Percentiles rank a stretch among this genome's conserved stretches.
Evolutionary conservation across 768 basidiomycete genomes (phyloP).

Genomic region (Mycena amicta): DNA sequence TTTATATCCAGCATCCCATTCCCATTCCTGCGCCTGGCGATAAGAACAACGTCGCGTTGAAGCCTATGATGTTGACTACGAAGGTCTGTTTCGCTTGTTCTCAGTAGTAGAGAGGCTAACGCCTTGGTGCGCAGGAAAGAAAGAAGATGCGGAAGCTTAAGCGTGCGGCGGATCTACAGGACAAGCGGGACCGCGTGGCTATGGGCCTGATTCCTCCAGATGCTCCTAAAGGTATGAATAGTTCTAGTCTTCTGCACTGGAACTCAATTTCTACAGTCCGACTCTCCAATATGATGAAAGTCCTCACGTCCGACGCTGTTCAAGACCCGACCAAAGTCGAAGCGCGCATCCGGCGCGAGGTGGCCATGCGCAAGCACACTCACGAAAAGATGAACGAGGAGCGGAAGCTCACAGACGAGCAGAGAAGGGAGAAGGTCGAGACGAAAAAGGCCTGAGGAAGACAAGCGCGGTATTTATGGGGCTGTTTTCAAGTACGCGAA

Average conservation of each 20-base stretch:
- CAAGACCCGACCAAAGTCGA: constrained; percentile 98
- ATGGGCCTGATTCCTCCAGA: constrained; percentile 97
- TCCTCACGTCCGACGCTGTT: constrained; percentile 93
- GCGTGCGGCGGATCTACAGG: constrained; percentile 86
- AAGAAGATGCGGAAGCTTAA: constrained; percentile 96
- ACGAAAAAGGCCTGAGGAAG: constrained; percentile 84
- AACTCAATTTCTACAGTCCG: constrained; percentile 60
- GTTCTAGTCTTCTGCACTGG: neutral
- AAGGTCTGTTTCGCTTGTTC: constrained; percentile 51
- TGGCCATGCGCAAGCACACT: constrained; percentile 81
- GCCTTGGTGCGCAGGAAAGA: constrained; percentile 65
- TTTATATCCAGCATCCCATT: constrained; percentile 96
- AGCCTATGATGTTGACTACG: constrained; percentile 90
- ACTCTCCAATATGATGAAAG: constrained; percentile 95
- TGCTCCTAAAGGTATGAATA: constrained; percentile 79
- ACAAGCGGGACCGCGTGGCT: constrained; percentile 90
- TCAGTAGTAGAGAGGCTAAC: neutral
- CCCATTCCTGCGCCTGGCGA: constrained; percentile 91
- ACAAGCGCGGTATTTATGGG: constrained; percentile 79
- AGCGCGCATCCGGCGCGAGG: constrained; percentile 91
- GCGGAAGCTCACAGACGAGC: constrained; percentile 90
- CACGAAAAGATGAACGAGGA: constrained; percentile 95
- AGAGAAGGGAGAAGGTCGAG: constrained; percentile 85
- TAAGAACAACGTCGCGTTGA: constrained; percentile 74
- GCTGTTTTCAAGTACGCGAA: constrained; percentile 87